phyloP scores from a whole-genome alignment of 306 rosid species.

The Prunus padus region DNA sequence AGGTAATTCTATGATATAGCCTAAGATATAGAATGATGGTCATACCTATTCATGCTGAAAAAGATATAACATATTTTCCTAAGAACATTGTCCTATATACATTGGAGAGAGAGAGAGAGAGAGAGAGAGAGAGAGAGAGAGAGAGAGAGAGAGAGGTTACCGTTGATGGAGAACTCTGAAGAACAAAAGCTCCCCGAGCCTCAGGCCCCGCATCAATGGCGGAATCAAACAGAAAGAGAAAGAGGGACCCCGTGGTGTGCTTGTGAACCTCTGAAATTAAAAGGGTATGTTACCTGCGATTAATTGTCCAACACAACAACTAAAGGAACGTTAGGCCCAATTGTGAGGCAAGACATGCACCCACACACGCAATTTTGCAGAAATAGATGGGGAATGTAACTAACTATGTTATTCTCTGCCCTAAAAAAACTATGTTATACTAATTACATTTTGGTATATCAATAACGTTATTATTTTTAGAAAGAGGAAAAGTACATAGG shows the following conservation, averaged over 20 bases:
- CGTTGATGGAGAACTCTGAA: not conserved
- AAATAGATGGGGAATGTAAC: not conserved
- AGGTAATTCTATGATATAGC: not conserved
- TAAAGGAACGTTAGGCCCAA: not conserved
- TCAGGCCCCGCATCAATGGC: constrained; percentile 7
- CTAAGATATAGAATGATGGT: not conserved
- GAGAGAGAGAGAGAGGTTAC: not conserved
- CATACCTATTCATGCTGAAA: too few relatives aligned
- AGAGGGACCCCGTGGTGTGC: not conserved
- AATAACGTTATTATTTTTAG: too few relatives aligned
- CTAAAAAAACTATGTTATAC: not conserved
- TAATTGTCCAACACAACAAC: not conserved
- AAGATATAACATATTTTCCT: not conserved
- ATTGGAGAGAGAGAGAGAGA: not conserved
- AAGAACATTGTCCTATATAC: not conserved
- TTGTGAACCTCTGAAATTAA: not conserved
- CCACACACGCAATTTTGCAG: not conserved
- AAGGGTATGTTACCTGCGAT: not conserved
- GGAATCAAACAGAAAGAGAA: not conserved
- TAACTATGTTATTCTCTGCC: not conserved
- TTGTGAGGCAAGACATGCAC: not conserved
- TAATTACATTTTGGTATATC: too few relatives aligned
- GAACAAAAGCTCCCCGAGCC: constrained; percentile 6
- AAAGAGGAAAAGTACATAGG: too few relatives aligned
- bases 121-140: not conserved